Conservation (phyloP, 2,329 filamentous ascomycete genomes). For the Delphinella strobiligena region DNA sequence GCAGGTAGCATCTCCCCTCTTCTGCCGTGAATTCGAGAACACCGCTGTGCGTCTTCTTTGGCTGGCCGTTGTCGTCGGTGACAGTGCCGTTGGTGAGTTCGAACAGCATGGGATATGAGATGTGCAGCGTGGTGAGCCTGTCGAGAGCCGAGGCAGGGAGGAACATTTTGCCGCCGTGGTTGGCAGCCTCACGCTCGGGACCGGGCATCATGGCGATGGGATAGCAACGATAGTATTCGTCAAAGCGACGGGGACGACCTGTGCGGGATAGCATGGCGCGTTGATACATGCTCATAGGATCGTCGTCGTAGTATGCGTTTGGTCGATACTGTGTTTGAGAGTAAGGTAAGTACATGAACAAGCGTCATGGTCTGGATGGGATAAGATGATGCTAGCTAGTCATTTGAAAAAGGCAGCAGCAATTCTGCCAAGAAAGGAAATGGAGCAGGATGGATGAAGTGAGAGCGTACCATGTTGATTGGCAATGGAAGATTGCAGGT, state of each 20-base stretch:
- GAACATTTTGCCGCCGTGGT: slow-evolving; percentile 96
- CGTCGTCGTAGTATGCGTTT: slow-evolving; percentile 41
- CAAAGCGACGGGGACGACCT: slow-evolving; percentile 62
- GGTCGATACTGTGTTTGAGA: slow-evolving; percentile 30
- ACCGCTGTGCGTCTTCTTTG: slow-evolving; percentile 77
- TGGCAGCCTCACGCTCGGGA: slow-evolving; percentile 75
- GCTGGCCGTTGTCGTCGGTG: slow-evolving; percentile 37
- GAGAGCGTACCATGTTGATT: not conserved
- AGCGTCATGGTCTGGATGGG: not conserved
- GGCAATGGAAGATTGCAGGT: not conserved
- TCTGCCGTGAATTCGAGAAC: slow-evolving; percentile 96
- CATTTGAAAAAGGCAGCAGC: not conserved
- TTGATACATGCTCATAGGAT: slow-evolving; percentile 42
- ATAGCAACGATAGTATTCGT: slow-evolving; percentile 98
- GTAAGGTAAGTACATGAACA: not conserved
- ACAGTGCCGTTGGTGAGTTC: slow-evolving; percentile 71
- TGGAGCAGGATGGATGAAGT: not conserved
- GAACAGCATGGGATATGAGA: slow-evolving; percentile 94
- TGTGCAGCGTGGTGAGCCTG: slow-evolving; percentile 90
- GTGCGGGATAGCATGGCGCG: slow-evolving; percentile 40
- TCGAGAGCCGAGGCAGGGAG: slow-evolving; percentile 92
- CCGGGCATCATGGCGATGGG: slow-evolving; percentile 90
- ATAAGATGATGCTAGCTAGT: not conserved
- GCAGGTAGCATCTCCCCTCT: slow-evolving; percentile 90
- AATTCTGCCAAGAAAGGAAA: not conserved